Evolutionary conservation across 2,329 filamentous ascomycete species (phyloP).

Genomic region (Diaporthe australafricana): DNA sequence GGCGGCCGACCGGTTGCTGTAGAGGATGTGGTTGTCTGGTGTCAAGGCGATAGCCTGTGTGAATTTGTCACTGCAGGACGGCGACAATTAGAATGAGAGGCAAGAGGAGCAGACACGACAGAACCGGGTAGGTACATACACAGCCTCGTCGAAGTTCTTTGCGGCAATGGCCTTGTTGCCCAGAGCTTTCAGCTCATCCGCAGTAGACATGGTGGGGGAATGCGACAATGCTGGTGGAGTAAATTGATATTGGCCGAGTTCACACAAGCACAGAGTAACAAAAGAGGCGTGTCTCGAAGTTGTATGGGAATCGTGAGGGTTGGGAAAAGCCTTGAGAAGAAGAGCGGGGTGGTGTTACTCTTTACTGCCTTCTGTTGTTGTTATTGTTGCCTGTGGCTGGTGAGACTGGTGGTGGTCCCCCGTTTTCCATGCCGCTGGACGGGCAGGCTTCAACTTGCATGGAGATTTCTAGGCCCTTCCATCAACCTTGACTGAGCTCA

Average conservation of each 20-base stretch:
- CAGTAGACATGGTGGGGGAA: slow-evolving; percentile 62
- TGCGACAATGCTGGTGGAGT: not conserved
- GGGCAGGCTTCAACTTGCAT: slow-evolving; percentile 29
- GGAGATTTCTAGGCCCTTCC: slow-evolving; percentile 38
- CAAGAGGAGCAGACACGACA: not conserved
- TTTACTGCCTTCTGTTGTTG: not conserved
- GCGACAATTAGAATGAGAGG: slow-evolving; percentile 31
- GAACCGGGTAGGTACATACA: slow-evolving; percentile 72
- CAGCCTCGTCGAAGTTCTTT: slow-evolving; percentile 95
- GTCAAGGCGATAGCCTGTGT: slow-evolving; percentile 88
- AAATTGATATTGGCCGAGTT: not conserved
- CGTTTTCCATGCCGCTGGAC: slow-evolving; percentile 20
- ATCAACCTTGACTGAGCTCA: slow-evolving; percentile 31
- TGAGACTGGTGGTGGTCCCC: slow-evolving; percentile 14
- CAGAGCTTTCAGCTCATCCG: slow-evolving; percentile 90
- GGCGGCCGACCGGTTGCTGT: slow-evolving; percentile 92
- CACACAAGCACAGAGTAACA: not conserved
- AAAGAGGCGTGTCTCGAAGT: not conserved
- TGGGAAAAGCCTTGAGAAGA: no score
- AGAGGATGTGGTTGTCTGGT: slow-evolving; percentile 93
- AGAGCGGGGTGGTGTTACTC: not conserved
- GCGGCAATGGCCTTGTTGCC: slow-evolving; percentile 99
- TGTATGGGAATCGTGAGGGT: not conserved
- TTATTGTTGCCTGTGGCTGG: slow-evolving; percentile 4
- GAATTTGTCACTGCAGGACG: slow-evolving; percentile 83